Evolutionary conservation across 2,329 filamentous ascomycete genomes (phyloP).

Genomic region (Trichophaea hybrida): DNA sequence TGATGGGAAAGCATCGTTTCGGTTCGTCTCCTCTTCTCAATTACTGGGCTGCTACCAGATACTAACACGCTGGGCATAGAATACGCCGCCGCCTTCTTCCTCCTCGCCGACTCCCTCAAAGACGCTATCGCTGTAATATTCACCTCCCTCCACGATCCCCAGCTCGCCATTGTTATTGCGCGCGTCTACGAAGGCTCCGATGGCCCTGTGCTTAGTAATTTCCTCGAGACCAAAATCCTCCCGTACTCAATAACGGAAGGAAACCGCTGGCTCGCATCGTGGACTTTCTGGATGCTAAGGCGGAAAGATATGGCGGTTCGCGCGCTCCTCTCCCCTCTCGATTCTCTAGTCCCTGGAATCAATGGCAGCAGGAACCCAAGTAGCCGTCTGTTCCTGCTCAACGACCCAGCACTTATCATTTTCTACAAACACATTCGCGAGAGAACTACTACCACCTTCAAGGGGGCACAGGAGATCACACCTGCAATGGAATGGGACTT

Average conservation of each 20-base stretch:
- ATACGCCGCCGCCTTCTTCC: constrained; percentile 91
- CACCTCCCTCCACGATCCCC: constrained; percentile 74
- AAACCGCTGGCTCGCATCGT: constrained; percentile 86
- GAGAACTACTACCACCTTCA: constrained; percentile 66
- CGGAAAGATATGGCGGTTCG: constrained; percentile 72
- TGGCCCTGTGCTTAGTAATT: constrained; percentile 54
- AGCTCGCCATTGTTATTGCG: constrained; percentile 76
- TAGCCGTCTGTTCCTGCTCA: constrained; percentile 67
- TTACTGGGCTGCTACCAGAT: background rate
- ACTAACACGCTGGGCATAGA: constrained; percentile 37
- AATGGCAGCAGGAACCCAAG: constrained; percentile 48
- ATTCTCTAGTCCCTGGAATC: constrained; percentile 45
- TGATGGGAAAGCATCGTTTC: constrained; percentile 81
- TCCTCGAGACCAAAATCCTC: constrained; percentile 69
- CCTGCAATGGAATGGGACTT: constrained; percentile 77
- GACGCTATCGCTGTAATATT: constrained; percentile 78
- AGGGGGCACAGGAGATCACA: constrained; percentile 68
- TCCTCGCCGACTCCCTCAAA: constrained; percentile 69
- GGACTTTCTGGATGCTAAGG: constrained; percentile 87
- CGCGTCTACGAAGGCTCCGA: constrained; percentile 85
- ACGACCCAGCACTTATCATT: constrained; percentile 78
- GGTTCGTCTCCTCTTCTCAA: constrained; percentile 39
- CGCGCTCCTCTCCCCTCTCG: background rate
- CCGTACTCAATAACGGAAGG: constrained; percentile 63
- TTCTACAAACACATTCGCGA: constrained; percentile 76